These are phyloP conservation scores for Berkeleyomyces basicola DNA, from an alignment of 2,329 filamentous ascomycete species.

Conservation along the genomic window DNA sequence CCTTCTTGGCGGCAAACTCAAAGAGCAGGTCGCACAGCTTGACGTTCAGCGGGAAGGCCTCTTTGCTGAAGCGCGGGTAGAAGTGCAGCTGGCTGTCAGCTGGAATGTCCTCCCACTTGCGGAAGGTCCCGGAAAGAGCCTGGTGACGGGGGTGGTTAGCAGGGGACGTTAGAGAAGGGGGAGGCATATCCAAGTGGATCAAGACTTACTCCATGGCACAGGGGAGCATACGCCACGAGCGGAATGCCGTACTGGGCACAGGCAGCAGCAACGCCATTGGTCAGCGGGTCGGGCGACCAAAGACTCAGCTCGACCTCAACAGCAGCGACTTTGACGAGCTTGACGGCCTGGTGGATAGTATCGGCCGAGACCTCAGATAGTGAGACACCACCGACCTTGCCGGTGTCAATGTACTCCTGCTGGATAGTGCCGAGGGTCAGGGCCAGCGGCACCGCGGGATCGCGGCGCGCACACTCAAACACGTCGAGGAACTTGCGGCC, in stretches of 20 bases:
- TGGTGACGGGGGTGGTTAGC: conserved; percentile 28
- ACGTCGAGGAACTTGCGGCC: conserved; percentile 44
- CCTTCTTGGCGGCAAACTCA: conserved; percentile 41
- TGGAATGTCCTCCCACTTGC: conserved; percentile 36
- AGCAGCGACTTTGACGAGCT: conserved; percentile 27
- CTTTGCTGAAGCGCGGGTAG: conserved; percentile 44
- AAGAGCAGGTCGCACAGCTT: conserved; percentile 41
- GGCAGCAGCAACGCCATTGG: conserved; percentile 34
- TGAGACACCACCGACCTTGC: conserved; percentile 33
- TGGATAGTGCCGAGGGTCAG: conserved; percentile 28
- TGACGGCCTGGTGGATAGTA: conserved; percentile 32
- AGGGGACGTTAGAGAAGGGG: conserved; percentile 13
- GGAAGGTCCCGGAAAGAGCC: conserved; percentile 38
- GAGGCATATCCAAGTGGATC: neutral
- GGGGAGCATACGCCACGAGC: conserved; percentile 54
- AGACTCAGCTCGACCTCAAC: conserved; percentile 39
- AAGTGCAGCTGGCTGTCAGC: conserved; percentile 29
- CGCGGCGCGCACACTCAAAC: conserved; percentile 42
- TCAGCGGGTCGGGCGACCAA: conserved; percentile 30
- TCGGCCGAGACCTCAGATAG: conserved; percentile 34
- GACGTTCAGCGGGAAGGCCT: conserved; percentile 47
- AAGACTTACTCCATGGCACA: conserved; percentile 36
- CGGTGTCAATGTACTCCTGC: conserved; percentile 33
- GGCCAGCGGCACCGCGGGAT: conserved; percentile 30
- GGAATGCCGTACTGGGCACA: conserved; percentile 50